Conservation (phyloP, 2,329 filamentous ascomycete genomes). For the Pochonia chlamydosporia region DNA sequence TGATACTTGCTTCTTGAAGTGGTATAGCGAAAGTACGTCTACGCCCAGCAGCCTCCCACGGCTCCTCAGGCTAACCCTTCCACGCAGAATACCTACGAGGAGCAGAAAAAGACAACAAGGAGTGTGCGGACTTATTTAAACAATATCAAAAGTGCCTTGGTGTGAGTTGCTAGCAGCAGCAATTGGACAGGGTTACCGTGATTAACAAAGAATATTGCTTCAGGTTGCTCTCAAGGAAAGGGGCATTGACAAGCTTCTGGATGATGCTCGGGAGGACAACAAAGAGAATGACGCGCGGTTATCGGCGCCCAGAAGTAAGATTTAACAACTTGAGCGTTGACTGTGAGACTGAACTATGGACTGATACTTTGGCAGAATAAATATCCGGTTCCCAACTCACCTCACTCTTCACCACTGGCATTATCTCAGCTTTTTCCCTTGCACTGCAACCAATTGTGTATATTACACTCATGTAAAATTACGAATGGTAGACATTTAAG, state of each 20-base stretch:
- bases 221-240: slow-evolving; percentile 81
- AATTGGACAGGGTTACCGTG: background rate
- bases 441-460: too few species aligned
- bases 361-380: too few species aligned
- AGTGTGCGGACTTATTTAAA: slow-evolving; percentile 81
- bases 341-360: too few species aligned
- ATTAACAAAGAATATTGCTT: slow-evolving; percentile 7
- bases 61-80: too few species aligned
- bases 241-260: slow-evolving; percentile 88
- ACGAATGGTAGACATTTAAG: too few species aligned
- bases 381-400: too few species aligned
- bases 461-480: too few species aligned
- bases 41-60: too few species aligned
- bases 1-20: slow-evolving; percentile 96
- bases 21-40: slow-evolving; percentile 93
- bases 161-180: slow-evolving; percentile 36
- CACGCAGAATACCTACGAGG: slow-evolving; percentile 94
- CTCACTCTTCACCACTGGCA: too few species aligned
- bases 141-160: slow-evolving; percentile 83
- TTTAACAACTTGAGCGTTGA: too few species aligned
- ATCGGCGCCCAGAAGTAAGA: slow-evolving; percentile 36
- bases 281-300: slow-evolving; percentile 71
- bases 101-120: slow-evolving; percentile 71
- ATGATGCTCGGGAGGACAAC: slow-evolving; percentile 84
- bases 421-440: too few species aligned